Conservation (phyloP, 192 early-diverging fungal genomes). For the Podila minutissima region DNA sequence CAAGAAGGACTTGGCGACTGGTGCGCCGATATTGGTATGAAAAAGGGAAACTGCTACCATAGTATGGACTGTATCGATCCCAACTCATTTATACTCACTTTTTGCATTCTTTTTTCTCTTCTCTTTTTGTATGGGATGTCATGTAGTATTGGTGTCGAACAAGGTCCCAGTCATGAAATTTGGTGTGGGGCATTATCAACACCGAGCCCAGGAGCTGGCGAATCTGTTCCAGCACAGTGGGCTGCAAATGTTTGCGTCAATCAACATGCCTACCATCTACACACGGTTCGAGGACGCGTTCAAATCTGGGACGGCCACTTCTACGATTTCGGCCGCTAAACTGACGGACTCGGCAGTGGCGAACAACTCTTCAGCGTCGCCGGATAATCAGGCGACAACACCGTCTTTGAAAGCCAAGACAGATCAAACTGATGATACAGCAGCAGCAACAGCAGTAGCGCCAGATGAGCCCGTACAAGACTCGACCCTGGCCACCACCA, state of each 20-base stretch:
- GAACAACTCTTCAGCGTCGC: background rate
- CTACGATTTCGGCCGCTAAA: background rate
- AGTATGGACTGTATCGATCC: no score
- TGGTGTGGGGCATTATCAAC: conserved; percentile 27
- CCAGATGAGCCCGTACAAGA: conserved; percentile 2
- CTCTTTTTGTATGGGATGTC: background rate
- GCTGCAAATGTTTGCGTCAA: conserved; percentile 43
- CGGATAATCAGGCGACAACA: background rate
- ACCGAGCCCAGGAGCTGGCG: conserved; percentile 46
- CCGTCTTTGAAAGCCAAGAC: background rate
- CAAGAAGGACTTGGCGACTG: conserved; percentile 42
- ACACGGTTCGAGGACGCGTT: conserved; percentile 28
- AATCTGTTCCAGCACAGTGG: conserved; percentile 38
- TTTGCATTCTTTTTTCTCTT: background rate
- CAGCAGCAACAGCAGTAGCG: background rate
- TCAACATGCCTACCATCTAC: conserved; percentile 30
- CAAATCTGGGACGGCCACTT: background rate
- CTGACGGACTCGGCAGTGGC: background rate
- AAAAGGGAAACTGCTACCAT: background rate
- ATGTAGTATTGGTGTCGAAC: conserved; percentile 30
- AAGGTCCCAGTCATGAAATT: conserved; percentile 44
- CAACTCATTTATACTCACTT: background rate
- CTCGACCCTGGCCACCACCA: background rate
- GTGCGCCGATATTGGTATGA: conserved; percentile 46
- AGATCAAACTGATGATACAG: background rate